These are phyloP conservation scores for Closterium sp. DNA, from an alignment of 139 green algal species.

Conservation along the genomic window DNA sequence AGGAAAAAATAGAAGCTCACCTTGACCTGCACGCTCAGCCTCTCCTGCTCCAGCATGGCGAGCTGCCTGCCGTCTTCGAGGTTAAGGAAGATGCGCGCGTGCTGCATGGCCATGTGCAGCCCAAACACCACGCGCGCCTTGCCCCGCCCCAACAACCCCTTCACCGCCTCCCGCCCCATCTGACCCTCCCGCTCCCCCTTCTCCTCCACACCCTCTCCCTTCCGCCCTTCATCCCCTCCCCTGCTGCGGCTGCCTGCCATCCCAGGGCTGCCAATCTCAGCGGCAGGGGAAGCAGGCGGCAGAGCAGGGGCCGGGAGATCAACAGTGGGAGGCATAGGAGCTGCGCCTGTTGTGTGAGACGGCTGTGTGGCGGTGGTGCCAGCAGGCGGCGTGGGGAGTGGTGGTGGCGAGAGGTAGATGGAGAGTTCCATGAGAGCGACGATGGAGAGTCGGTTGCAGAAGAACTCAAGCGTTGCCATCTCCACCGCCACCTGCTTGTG, in stretches of 20 bases:
- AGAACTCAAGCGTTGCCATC: slow-evolving; percentile 74
- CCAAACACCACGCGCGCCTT: slow-evolving; percentile 35
- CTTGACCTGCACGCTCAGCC: no score
- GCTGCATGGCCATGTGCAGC: slow-evolving; percentile 47
- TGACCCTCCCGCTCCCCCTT: not conserved
- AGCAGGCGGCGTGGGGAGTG: not conserved
- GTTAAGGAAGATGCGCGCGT: slow-evolving; percentile 27
- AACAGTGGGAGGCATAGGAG: not conserved
- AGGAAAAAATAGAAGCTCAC: no score
- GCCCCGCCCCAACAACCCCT: slow-evolving; percentile 27
- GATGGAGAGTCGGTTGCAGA: slow-evolving; percentile 83
- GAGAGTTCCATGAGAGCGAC: slow-evolving; percentile 82
- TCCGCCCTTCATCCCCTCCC: not conserved
- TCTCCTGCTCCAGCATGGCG: slow-evolving; percentile 29
- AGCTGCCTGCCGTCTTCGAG: slow-evolving; percentile 40
- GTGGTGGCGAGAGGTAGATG: slow-evolving; percentile 60
- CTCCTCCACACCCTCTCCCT: slow-evolving; percentile 2
- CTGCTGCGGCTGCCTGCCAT: not conserved
- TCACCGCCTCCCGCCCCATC: slow-evolving; percentile 9
- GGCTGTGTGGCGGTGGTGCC: no score
- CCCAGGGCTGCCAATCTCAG: not conserved
- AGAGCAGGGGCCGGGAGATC: no score
- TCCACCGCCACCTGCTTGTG: slow-evolving; percentile 67
- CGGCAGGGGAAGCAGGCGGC: not conserved
- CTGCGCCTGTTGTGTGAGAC: no score